These are phyloP conservation scores for Fusarium sp. DNA, from an alignment of 2,329 filamentous ascomycete species.

Conservation along the genomic window DNA sequence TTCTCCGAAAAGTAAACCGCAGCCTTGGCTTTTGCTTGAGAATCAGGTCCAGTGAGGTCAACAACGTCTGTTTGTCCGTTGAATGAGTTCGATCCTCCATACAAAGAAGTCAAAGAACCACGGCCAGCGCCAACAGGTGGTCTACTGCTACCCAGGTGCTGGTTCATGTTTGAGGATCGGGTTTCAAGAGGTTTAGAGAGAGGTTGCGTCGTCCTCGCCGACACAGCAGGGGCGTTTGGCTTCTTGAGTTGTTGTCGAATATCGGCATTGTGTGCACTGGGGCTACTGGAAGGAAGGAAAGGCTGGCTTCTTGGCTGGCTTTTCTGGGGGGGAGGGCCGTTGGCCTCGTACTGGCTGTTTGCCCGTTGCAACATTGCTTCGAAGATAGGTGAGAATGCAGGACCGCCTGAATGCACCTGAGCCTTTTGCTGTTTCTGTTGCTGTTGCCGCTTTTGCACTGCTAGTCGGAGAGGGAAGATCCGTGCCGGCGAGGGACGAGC, in stretches of 20 bases:
- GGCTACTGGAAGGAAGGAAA: constrained; percentile 68
- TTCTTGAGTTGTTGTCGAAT: constrained; percentile 64
- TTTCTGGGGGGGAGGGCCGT: constrained; percentile 49
- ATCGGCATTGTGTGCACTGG: constrained; percentile 56
- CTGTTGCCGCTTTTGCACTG: constrained; percentile 21
- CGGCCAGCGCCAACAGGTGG: constrained; percentile 19
- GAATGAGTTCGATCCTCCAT: constrained; percentile 61
- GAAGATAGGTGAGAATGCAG: constrained; percentile 24
- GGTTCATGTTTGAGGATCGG: constrained; percentile 50
- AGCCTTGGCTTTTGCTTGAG: constrained; percentile 44
- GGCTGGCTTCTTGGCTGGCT: constrained; percentile 58
- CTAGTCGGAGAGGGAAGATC: constrained; percentile 43
- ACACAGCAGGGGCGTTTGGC: constrained; percentile 53
- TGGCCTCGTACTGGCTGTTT: constrained; percentile 54
- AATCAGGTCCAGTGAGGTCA: constrained; percentile 50
- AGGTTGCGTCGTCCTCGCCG: constrained; percentile 52
- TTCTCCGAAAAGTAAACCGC: constrained; percentile 76
- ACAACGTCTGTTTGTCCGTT: constrained; percentile 46
- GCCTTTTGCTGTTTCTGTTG: constrained; percentile 34
- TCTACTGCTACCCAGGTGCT: constrained; percentile 29
- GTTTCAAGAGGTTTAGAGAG: constrained; percentile 44
- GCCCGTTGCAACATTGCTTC: constrained; percentile 53
- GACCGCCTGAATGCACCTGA: constrained; percentile 40
- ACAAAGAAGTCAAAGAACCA: constrained; percentile 56
- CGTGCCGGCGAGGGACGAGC: constrained; percentile 53